Evolutionary conservation across 768 basidiomycete species (phyloP).

Genomic region (Russula lepida): DNA sequence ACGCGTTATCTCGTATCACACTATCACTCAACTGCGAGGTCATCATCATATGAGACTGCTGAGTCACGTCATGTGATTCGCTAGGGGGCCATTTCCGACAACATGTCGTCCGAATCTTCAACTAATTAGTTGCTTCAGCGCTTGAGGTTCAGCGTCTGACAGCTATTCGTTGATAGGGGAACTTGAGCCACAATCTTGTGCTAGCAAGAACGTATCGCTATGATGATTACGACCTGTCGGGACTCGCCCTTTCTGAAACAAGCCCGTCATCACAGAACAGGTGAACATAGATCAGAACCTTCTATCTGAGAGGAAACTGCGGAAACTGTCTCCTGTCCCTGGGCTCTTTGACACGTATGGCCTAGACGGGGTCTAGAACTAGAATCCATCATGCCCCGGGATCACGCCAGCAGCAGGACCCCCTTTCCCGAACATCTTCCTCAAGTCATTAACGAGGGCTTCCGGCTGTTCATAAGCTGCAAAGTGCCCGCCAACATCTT

Average conservation of each 20-base stretch:
- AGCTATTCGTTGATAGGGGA: background rate
- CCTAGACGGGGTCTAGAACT: background rate
- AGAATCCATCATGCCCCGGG: slow-evolving; percentile 22
- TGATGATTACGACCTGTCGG: background rate
- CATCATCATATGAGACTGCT: background rate
- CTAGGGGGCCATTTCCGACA: background rate
- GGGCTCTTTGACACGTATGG: background rate
- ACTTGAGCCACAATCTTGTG: background rate
- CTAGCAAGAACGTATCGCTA: background rate
- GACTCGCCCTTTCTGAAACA: background rate
- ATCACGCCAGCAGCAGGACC: slow-evolving; percentile 44
- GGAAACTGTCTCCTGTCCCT: background rate
- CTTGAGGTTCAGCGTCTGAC: too few relatives aligned
- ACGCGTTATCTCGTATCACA: background rate
- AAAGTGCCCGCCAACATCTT: slow-evolving; percentile 51
- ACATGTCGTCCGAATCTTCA: background rate
- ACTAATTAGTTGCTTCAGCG: background rate
- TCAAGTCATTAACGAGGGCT: slow-evolving; percentile 40
- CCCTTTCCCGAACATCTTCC: slow-evolving; percentile 48
- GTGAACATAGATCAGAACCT: background rate
- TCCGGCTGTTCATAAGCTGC: slow-evolving; percentile 45
- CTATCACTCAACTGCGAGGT: too few relatives aligned
- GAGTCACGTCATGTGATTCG: background rate
- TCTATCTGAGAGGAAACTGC: background rate
- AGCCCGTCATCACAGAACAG: background rate